These are phyloP conservation scores for Xylaria intraflava DNA, from an alignment of 495 filamentous ascomycete genomes.

Conservation along the genomic window DNA sequence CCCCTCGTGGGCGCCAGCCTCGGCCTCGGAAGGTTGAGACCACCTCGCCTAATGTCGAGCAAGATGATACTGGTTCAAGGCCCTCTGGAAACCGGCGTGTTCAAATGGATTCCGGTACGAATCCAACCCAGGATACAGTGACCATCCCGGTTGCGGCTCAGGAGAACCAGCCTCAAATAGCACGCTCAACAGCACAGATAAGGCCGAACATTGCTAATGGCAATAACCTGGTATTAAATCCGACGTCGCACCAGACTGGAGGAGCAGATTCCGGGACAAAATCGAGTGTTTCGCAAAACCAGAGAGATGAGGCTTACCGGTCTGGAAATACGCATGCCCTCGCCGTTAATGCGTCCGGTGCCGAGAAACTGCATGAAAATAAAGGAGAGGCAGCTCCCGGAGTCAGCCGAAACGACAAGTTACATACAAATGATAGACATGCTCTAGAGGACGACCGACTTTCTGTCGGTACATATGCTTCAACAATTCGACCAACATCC, in stretches of 20 bases:
- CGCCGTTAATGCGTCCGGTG: neutral
- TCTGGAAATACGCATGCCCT: neutral
- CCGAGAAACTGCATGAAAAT: neutral
- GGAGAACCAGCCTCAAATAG: constrained; percentile 18
- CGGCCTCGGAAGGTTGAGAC: constrained; percentile 14
- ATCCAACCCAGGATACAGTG: constrained; percentile 7
- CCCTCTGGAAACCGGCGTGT: constrained; percentile 8
- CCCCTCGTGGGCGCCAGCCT: constrained; percentile 10
- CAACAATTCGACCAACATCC: constrained; percentile 20
- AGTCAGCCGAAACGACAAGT: neutral
- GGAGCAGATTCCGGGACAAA: neutral
- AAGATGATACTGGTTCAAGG: constrained; percentile 4
- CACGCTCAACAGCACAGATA: constrained; percentile 3
- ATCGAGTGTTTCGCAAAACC: neutral
- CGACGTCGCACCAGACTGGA: neutral
- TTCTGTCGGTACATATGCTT: constrained; percentile 21
- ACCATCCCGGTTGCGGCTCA: constrained; percentile 14
- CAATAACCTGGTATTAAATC: neutral
- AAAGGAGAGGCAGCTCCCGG: neutral
- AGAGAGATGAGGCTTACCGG: neutral
- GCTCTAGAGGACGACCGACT: constrained; percentile 17
- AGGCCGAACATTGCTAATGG: neutral
- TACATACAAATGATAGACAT: neutral
- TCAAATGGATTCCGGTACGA: constrained; percentile 8
- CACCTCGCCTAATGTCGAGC: constrained; percentile 2